Conservation (phyloP, 768 basidiomycete species). For the Filobasidium wieringae region DNA sequence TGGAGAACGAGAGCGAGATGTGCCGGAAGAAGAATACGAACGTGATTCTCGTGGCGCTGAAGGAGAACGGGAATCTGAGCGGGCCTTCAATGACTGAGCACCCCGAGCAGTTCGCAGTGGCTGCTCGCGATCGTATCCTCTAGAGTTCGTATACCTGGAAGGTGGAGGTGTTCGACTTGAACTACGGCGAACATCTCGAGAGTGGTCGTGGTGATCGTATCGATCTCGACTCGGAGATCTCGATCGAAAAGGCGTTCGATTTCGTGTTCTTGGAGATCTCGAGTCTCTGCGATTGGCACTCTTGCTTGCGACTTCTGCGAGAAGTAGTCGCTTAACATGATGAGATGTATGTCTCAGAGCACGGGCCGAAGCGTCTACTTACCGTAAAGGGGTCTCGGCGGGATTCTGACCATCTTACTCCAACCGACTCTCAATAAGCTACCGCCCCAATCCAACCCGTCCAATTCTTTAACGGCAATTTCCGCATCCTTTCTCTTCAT, state of each 20-base stretch:
- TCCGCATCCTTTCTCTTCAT: conserved; percentile 92
- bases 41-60: neutral
- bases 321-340: neutral
- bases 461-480: conserved; percentile 70
- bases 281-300: neutral
- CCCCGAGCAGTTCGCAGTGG: conserved; percentile 38
- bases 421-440: conserved; percentile 77
- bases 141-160: no score
- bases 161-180: conserved; percentile 29
- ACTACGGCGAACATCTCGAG: conserved; percentile 16
- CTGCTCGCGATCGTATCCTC: no score
- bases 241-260: conserved; percentile 9
- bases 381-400: conserved; percentile 63
- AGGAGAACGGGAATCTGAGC: neutral
- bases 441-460: conserved; percentile 92
- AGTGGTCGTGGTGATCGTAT: neutral
- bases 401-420: conserved; percentile 91
- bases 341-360: neutral
- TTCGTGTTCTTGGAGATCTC: conserved; percentile 1
- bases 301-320: neutral
- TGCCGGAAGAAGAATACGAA: conserved; percentile 16
- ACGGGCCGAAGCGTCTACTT: conserved; percentile 9
- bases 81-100: neutral
- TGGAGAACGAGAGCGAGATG: conserved; percentile 39
- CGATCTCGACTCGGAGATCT: conserved; percentile 4